Percentiles rank a stretch among this genome's conserved stretches.
These are phyloP conservation scores for Trichoderma semiorbis DNA, from an alignment of 2,329 filamentous ascomycete species.

Conservation along the genomic window DNA sequence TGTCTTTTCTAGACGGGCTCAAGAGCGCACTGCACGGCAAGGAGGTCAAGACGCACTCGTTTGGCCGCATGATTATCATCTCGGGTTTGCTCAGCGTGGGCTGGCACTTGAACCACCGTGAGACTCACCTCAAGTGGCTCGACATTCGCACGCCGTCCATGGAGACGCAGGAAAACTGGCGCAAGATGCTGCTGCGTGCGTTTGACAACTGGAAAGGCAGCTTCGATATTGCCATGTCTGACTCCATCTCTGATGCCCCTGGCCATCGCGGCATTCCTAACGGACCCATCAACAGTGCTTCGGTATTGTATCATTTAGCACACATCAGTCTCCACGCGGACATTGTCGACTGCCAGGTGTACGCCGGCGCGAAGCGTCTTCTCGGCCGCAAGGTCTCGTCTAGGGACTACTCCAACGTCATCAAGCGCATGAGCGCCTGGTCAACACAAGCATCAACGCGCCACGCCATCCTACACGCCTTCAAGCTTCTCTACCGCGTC, in stretches of 20 bases:
- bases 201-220: constrained; percentile 86
- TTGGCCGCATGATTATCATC: constrained; percentile 88
- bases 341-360: constrained; percentile 86
- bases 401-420: constrained; percentile 69
- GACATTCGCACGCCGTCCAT: constrained; percentile 61
- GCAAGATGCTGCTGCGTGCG: constrained; percentile 68
- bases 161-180: constrained; percentile 70
- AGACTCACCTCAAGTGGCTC: constrained; percentile 78
- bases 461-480: constrained; percentile 79
- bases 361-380: constrained; percentile 72
- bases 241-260: constrained; percentile 34
- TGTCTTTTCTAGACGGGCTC: constrained; percentile 78
- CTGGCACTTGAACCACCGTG: constrained; percentile 86
- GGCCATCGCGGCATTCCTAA: constrained; percentile 47
- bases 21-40: constrained; percentile 80
- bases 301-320: constrained; percentile 78
- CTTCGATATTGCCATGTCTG: constrained; percentile 66
- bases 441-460: constrained; percentile 69
- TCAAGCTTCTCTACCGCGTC: constrained; percentile 75
- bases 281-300: constrained; percentile 71
- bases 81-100: constrained; percentile 84
- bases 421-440: constrained; percentile 76
- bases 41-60: constrained; percentile 78
- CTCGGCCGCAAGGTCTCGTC: constrained; percentile 75
- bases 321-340: constrained; percentile 89